Percentiles rank a stretch among this genome's conserved stretches.
Conservation (phyloP, 306 rosid species). For the Cucurbita pepo region DNA sequence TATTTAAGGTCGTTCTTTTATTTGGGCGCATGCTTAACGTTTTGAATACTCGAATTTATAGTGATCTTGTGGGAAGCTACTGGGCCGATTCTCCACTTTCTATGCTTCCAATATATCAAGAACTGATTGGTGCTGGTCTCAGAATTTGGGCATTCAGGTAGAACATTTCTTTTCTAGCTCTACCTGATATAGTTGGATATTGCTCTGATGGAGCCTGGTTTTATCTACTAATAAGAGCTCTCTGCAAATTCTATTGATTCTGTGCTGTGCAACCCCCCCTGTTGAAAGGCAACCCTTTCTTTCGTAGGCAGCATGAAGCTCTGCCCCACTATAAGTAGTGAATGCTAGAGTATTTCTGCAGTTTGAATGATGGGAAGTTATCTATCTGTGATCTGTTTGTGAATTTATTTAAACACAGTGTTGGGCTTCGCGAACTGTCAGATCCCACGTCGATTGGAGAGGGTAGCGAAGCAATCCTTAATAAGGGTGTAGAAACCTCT, state of each 20-base stretch:
- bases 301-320: not conserved
- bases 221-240: not conserved
- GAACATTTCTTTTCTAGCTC: not conserved
- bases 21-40: not conserved
- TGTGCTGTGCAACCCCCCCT: not conserved
- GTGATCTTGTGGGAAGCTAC: conserved; percentile 56
- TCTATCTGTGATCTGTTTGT: not conserved
- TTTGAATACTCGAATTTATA: conserved; percentile 16
- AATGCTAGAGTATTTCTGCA: not conserved
- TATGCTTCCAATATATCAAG: conserved; percentile 83
- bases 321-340: not conserved
- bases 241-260: not conserved
- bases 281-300: not conserved
- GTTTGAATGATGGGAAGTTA: not conserved
- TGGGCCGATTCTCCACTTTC: conserved; percentile 88
- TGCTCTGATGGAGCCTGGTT: not conserved
- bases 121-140: conserved; percentile 63
- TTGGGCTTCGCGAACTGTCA: not conserved
- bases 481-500: no score
- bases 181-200: not conserved
- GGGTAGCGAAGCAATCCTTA: no score
- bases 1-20: conserved; percentile 5
- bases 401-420: not conserved
- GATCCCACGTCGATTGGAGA: no score
- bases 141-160: conserved; percentile 90